phyloP scores from a whole-genome alignment of 108 stramenopile genomes.

The Cyclostephanos tholiformis region DNA sequence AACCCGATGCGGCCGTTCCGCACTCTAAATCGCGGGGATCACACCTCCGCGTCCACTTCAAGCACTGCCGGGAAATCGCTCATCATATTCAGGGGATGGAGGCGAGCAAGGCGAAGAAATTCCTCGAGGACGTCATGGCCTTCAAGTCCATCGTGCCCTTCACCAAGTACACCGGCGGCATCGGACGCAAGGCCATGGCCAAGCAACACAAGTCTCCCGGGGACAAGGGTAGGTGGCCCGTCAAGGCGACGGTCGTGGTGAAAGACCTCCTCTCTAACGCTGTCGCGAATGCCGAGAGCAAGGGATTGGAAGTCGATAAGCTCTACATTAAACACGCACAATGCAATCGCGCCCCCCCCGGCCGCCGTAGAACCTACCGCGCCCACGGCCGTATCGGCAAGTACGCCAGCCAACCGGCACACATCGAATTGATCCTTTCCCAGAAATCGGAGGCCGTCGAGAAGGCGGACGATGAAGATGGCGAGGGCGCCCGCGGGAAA shows the following conservation, averaged over 20 bases:
- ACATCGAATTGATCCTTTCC: constrained; percentile 97
- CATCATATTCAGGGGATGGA: constrained; percentile 96
- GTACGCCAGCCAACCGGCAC: constrained; percentile 97
- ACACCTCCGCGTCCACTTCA: constrained; percentile 98
- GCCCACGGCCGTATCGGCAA: constrained; percentile 99
- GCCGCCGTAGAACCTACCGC: constrained; percentile 97
- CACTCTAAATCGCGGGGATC: constrained; percentile 93
- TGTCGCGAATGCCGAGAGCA: constrained; percentile 97
- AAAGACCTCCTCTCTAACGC: constrained; percentile 95
- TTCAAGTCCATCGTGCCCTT: constrained; percentile 97
- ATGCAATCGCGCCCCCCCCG: constrained; percentile 95
- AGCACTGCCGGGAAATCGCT: constrained; percentile 98
- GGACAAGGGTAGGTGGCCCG: constrained; percentile 96
- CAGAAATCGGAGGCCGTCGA: constrained; percentile 83
- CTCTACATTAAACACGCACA: constrained; percentile 93
- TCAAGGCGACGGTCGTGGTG: constrained; percentile 96
- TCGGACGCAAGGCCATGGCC: constrained; percentile 95
- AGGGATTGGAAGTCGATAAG: constrained; percentile 89
- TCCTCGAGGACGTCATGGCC: constrained; percentile 91
- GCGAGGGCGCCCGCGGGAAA: constrained; percentile 60
- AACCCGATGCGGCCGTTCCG: constrained; percentile 82
- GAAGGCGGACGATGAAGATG: constrained; percentile 65
- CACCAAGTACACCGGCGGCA: constrained; percentile 96
- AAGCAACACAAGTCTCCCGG: constrained; percentile 93
- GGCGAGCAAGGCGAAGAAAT: constrained; percentile 85